A percentile compares a stretch with the other conserved stretches of the same genome.
These are phyloP conservation scores for Cladosporium halotolerans DNA, from an alignment of 2,329 filamentous ascomycete species.

Conservation along the genomic window DNA sequence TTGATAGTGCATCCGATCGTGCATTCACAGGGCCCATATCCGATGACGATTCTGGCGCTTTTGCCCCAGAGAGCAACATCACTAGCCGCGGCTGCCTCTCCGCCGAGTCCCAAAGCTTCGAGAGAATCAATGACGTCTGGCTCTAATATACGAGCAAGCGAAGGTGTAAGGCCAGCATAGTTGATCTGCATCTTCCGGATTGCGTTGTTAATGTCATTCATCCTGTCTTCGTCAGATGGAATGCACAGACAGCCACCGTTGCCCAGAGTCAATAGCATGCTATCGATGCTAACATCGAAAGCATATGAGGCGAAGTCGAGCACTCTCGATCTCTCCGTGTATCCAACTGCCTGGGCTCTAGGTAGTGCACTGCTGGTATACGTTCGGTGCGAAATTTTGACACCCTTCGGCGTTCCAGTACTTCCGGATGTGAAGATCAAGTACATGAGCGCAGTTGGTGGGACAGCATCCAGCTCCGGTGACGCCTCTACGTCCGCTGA, in stretches of 20 bases:
- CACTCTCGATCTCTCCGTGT: constrained; percentile 5
- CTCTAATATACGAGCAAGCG: constrained; percentile 35
- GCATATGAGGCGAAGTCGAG: constrained; percentile 14
- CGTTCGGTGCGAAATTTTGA: constrained; percentile 37
- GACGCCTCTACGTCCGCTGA: neutral
- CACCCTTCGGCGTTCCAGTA: constrained; percentile 15
- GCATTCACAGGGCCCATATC: constrained; percentile 46
- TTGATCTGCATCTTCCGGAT: constrained; percentile 34
- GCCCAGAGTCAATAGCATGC: constrained; percentile 13
- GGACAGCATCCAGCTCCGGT: neutral
- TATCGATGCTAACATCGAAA: constrained; percentile 14
- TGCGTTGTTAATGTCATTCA: constrained; percentile 37
- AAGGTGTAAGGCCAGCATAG: constrained; percentile 41
- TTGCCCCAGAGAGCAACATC: constrained; percentile 82
- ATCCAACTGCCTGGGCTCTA: constrained; percentile 16
- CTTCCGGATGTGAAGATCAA: constrained; percentile 17
- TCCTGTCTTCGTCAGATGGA: constrained; percentile 17
- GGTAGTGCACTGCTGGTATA: constrained; percentile 50
- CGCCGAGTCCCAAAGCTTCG: constrained; percentile 34
- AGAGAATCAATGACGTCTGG: constrained; percentile 34
- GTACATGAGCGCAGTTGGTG: constrained; percentile 17
- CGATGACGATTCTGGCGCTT: constrained; percentile 78
- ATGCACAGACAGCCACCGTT: constrained; percentile 20
- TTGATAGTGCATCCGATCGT: constrained; percentile 18
- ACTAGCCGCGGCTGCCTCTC: constrained; percentile 64